Evolutionary conservation across 164 flowering plant species (phyloP), one percentile per base, ranked within the genome.

Genomic region (Brasenia schreberi): DNA sequence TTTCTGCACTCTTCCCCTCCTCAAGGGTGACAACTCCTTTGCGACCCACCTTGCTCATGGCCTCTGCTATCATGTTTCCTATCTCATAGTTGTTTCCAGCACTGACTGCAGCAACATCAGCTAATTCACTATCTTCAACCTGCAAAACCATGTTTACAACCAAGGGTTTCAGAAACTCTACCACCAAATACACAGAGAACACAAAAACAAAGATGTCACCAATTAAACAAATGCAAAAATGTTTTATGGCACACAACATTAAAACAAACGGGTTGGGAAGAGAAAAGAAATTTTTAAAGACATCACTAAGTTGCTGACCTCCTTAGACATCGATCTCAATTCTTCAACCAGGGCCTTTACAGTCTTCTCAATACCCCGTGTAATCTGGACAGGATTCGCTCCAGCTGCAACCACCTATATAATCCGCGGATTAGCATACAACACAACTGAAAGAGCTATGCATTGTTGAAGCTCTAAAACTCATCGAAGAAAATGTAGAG

Each of bases 81-180:
- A 95, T 81, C 77, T 95, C 98, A 75, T 81, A 63, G 75, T 88
- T 95, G 83, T 95, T 95, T 6, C 99, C 99, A 4, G 97, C 99
- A 86, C 99, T 95, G 65, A 95, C 99, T 6, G 97, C 96, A 43
- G 97, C 99, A 4, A 95, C 99, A 84, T 95, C 99, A n/a, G 97
- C 90, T 43, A 95, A 80, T 69, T 95, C 99, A 74, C 96, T 88
- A 73, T 95, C 99, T 74, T 95, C 99, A 64, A 95, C 96, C 97
- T 90, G 81, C 63, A 77, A 66, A 5, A 7, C 19, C 33, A 64
- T 49, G 64, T 19, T 4, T 23, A 23, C 27, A 23, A 23, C 27
- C 27, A 23, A 23, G 27, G 27, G 27, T 23, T 23, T 23, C 53
- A 7, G 53, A 45, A 1, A 45, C 1, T 45, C 14, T 45, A 45